Evolutionary conservation across 768 basidiomycete genomes (phyloP), one percentile per base, ranked within the genome.

Genomic region (Lyophyllum decastes): DNA sequence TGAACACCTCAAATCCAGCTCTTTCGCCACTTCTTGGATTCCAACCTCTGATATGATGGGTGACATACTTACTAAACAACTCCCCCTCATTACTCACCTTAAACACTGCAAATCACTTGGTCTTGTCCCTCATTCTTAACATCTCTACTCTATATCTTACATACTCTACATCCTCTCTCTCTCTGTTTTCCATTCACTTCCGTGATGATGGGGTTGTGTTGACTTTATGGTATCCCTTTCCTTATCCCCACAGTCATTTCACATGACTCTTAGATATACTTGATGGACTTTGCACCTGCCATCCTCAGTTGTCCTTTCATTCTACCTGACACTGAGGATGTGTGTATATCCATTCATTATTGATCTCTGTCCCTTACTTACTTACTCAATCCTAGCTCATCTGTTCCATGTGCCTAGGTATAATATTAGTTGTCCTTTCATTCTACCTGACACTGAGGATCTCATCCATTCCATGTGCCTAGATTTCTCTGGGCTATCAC

Each of bases 51-150:
- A 75, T 26, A 78, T 74, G 58, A 47, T 66, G 12, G 74, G 78
- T 0, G 77, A 80, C 61, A 65, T 75, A 9, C 70, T 81, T 52
- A 80, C 76, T 0, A 81, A 80, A 61, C 54, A 68, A 0, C 64
- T 77, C 5, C 21, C 49, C 22, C 44, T 22, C 21, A 17, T 56
- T 46, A 6, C 58, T 0, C 65, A 66, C 44, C 26, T 48, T 5
- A 52, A 52, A 46, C 67, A n/a, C n/a, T n/a, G n/a, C n/a, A n/a
- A n/a, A n/a, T n/a, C n/a, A n/a, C n/a, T n/a, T n/a, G n/a, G n/a
- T n/a, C 48, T 58, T 46, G 17, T 54, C n/a, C 9, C 43, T 45
- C 27, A 24, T 34, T 1, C 27, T 34, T 54, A 6, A 19, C 41
- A 38, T 43, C 3, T 43, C 5, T 5, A 19, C n/a, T n/a, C n/a